Conservation (phyloP, 768 basidiomycete species). For the Mycena amicta region DNA sequence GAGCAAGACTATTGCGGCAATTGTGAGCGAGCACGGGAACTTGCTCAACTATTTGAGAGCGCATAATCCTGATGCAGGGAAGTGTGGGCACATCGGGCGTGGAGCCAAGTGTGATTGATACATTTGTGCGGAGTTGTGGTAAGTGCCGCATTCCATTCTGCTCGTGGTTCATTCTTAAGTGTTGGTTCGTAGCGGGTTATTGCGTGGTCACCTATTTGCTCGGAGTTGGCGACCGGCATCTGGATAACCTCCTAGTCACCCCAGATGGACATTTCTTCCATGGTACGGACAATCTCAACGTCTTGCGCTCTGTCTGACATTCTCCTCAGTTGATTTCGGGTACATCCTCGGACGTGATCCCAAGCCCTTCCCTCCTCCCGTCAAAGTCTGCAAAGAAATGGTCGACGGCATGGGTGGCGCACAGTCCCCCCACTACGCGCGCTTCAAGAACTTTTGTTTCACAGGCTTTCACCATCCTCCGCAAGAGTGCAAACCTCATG, state of each 20-base stretch:
- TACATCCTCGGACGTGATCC: conserved; percentile 98
- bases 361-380: conserved; percentile 95
- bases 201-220: conserved; percentile 96
- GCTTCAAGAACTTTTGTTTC: conserved; percentile 96
- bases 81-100: conserved; percentile 94
- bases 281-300: neutral
- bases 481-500: conserved; percentile 97
- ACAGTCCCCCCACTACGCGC: conserved; percentile 90
- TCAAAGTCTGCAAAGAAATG: conserved; percentile 99
- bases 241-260: conserved; percentile 91
- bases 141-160: conserved; percentile 30
- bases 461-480: conserved; percentile 96
- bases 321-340: conserved; percentile 86
- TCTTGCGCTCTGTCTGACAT: neutral
- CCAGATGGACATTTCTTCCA: conserved; percentile 70
- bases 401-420: conserved; percentile 99
- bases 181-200: conserved; percentile 98
- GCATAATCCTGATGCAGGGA: conserved; percentile 89
- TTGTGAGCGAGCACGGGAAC: conserved; percentile 89
- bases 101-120: conserved; percentile 93
- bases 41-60: conserved; percentile 86
- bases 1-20: conserved; percentile 93
- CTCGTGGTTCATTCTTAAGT: conserved; percentile 13
- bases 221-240: conserved; percentile 95
- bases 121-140: conserved; percentile 97